A percentile compares a stretch with the other conserved stretches of the same genome.
phyloP scores from a whole-genome alignment of 108 stramenopile genomes.

The Ochromonas danica region DNA sequence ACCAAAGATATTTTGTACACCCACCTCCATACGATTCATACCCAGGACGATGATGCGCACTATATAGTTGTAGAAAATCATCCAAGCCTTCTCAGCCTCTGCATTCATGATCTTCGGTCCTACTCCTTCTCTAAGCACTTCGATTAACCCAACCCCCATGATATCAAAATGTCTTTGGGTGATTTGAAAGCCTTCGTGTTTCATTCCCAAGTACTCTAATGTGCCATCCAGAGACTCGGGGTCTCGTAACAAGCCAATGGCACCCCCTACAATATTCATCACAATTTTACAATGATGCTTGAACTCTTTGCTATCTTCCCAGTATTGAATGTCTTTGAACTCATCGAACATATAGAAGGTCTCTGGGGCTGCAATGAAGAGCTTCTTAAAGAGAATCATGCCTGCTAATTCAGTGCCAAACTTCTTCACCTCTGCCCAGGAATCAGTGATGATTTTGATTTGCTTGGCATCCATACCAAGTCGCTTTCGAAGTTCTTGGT shows the following conservation, averaged over 20 bases:
- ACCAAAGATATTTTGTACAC: too few relatives aligned
- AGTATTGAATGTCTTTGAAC: neutral
- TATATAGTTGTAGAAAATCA: neutral
- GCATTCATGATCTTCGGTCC: neutral
- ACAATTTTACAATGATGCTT: slow-evolving; percentile 1
- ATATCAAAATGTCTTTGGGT: neutral
- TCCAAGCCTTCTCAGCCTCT: neutral
- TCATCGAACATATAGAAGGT: neutral
- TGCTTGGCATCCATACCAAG: neutral
- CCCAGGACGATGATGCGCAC: neutral
- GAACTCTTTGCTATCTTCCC: slow-evolving; percentile 5
- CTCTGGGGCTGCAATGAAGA: neutral
- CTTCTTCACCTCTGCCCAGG: neutral
- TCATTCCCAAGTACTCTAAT: neutral
- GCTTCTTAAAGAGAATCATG: neutral
- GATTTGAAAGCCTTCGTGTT: neutral
- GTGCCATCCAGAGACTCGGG: neutral
- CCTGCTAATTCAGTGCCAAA: neutral
- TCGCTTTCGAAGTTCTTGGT: neutral
- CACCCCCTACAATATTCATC: neutral
- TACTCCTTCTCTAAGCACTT: neutral
- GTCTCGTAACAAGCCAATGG: neutral
- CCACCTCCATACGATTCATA: neutral
- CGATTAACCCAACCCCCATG: neutral
- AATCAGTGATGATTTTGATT: neutral